Base-by-base conservation (phyloP, 2,329 filamentous ascomycete genomes). In the Fusarium solani-melongenae region DNA sequence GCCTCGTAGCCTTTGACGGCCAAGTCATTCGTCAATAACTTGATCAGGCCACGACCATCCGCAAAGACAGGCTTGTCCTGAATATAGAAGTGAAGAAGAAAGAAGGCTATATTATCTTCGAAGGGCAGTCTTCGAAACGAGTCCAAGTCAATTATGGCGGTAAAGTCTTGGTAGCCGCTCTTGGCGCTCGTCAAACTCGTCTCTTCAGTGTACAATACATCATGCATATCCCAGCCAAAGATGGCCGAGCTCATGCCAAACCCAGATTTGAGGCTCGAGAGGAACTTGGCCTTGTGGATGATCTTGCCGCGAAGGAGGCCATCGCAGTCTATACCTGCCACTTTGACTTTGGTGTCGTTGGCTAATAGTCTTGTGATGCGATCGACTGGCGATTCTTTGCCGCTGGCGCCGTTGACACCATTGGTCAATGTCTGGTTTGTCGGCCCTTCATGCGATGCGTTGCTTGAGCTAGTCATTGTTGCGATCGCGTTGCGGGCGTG, bases 171-270 rank as follows among this genome's bases (percentile, higher is more conserved):
- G 8, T 56, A 56, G 11, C 51, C 51, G 17, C 51, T 33, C 12
- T 27, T 22, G n/a, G 29, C 51, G 12, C 31, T 9, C 0, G 92
- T 94, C 78, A 95, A 92, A 78, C 89, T 88, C 64, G 95, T 87
- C 81, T 95, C 93, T 73, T 88, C 88, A 81, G 92, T 92, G 82
- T 95, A 96, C 34, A 92, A 93, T 82, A 90, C 87, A 77, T 96
- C 93, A 79, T 96, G 93, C 92, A 95, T 95, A 79, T 96, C 94
- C 93, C 93, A 96, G 77, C 93, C 93, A 79, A 95, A 96, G 75
- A 95, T 89, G 66, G 95, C 93, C 15, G 92, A 94, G 84, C 93
- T 95, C 85, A 96, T 95, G 20, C 93, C 93, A 75, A 96, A 96
- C 24, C 93, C 94, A 64, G 92, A 89, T 67, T 90, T 84, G 7